Base-by-base conservation (phyloP, 371 early-diverging fungal species). In the Syncephalastrum contaminatum region DNA sequence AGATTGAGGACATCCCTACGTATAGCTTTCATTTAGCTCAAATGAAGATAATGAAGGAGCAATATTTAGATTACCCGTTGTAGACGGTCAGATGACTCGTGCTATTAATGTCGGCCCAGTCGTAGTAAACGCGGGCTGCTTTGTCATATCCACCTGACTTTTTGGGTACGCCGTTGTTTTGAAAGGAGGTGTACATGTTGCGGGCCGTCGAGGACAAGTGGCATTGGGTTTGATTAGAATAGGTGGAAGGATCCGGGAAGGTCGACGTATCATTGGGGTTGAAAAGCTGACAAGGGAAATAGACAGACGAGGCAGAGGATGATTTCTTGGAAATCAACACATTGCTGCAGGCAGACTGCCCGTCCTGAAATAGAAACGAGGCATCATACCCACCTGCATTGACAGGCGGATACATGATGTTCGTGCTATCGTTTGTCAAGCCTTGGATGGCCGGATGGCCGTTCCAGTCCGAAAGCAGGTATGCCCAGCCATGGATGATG, bases 201-300 rank as follows among this genome's bases (percentile, higher is more conserved):
- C 73, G 71, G 14, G 80, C 75, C 15, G 59, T 56, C 1, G 72
- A 56, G 3, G 76, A 63, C 25, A 77, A 62, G 70, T 91, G 92
- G 64, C 92, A 91, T 21, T 75, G 75, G 36, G 80, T 78, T 53
- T 70, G 65, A 53, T 81, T 81, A 14, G 75, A 56, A 45, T 77
- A 84, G 49, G 74, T 68, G 48, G 69, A 58, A 16, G 80, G 78
- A 61, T 75, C 75, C 19, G 81, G 76, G n/a, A 8, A 30, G 36
- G 62, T 22, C 14, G 62, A 63, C 4, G 82, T 72, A 39, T 61
- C 58, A 58, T 79, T 80, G 27, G 82, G 73, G 60, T 73, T 75
- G 24, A 76, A 72, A 20, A 84, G 59, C 21, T 81, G 80, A 54
- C 92, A 92, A 12, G 92, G 92, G 64, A 90, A 90, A 51, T 86